phyloP scores from a whole-genome alignment of 2,329 filamentous ascomycete genomes.

The Fusarium veterinarium region DNA sequence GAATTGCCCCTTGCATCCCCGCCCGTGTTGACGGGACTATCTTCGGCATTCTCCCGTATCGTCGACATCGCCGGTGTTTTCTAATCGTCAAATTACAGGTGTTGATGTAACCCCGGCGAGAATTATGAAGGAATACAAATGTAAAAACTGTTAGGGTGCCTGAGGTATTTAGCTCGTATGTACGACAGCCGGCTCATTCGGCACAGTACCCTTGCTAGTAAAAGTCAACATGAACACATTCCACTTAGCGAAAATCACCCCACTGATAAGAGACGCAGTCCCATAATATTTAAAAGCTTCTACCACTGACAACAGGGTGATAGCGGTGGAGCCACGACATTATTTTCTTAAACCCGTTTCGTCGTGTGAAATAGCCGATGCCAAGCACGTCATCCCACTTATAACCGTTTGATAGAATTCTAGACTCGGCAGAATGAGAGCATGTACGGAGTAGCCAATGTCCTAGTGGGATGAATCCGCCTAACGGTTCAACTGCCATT shows the following conservation, averaged over 20 bases:
- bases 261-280: fast-evolving
- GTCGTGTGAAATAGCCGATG: background rate
- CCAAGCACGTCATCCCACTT: background rate
- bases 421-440: too few species aligned
- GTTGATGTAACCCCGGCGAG: fast-evolving
- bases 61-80: background rate
- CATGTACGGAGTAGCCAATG: too few species aligned
- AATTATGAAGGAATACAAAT: background rate
- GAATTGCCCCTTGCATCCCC: background rate
- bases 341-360: background rate
- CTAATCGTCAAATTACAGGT: background rate
- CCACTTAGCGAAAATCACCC: background rate
- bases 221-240: background rate
- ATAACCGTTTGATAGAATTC: background rate
- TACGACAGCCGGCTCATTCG: background rate
- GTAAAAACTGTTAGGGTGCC: background rate
- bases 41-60: background rate
- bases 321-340: background rate
- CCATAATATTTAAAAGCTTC: background rate
- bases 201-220: background rate
- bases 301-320: background rate
- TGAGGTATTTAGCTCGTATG: background rate
- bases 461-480: too few species aligned
- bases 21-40: background rate
- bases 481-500: too few species aligned